phyloP scores from a whole-genome alignment of 1,284 basidiomycete species.

The Malassezia equina region DNA sequence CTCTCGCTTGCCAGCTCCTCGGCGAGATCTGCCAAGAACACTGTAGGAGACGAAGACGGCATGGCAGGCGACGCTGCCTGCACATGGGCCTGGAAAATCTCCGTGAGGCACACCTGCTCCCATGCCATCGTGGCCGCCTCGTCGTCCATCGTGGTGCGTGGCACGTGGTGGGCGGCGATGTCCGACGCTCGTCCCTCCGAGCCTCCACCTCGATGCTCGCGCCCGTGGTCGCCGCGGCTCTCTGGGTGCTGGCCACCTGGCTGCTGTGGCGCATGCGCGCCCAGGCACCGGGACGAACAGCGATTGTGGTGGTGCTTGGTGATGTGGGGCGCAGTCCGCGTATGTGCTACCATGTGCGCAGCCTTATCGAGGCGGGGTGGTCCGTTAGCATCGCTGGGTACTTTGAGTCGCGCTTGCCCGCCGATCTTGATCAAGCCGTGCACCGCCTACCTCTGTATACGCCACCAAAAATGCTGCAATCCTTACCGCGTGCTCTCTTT shows the following conservation, averaged over 20 bases:
- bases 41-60: background rate
- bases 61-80: background rate
- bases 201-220: background rate
- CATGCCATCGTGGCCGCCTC: constrained; percentile 2
- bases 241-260: background rate
- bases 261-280: background rate
- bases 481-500: constrained; percentile 58
- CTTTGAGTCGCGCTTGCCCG: constrained; percentile 30
- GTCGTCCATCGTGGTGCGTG: constrained; percentile 1
- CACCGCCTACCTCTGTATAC: constrained; percentile 55
- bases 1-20: constrained; percentile 62
- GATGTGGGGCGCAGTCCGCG: constrained; percentile 90
- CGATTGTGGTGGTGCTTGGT: constrained; percentile 81
- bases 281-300: constrained; percentile 31
- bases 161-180: background rate
- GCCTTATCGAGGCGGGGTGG: constrained; percentile 71
- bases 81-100: constrained; percentile 1
- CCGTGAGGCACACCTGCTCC: constrained; percentile 2
- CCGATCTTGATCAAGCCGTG: constrained; percentile 23
- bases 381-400: constrained; percentile 77
- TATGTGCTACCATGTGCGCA: constrained; percentile 97
- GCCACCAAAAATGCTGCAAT: constrained; percentile 56
- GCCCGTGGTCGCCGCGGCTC: background rate
- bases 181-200: background rate
- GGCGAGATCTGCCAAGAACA: constrained; percentile 72